These are phyloP conservation scores for Clarkia xantiana DNA, from an alignment of 345 rosid species.

Conservation along the genomic window DNA sequence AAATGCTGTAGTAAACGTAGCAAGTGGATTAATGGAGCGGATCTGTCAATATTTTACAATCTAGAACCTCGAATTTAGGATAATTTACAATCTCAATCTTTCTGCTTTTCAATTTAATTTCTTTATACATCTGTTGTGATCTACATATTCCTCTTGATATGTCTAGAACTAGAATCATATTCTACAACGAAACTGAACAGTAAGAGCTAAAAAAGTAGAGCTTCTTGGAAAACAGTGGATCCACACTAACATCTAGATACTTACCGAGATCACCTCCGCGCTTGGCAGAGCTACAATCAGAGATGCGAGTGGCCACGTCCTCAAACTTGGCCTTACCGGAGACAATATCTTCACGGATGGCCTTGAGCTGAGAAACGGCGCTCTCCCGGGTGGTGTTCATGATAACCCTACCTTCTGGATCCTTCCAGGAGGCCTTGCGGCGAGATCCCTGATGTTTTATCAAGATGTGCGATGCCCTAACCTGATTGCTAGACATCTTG, in stretches of 20 bases:
- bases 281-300: conserved; percentile 95
- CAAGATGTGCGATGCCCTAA: conserved; percentile 80
- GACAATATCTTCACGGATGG: conserved; percentile 60
- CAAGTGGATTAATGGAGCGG: no score
- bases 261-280: conserved; percentile 94
- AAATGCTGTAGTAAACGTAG: no score
- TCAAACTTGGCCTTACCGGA: conserved; percentile 78
- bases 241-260: conserved; percentile 2
- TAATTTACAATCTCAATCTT: no score
- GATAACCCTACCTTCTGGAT: conserved; percentile 79
- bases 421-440: conserved; percentile 92
- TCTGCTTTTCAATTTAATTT: no score
- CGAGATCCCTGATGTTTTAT: conserved; percentile 93
- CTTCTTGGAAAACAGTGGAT: no score
- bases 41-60: no score
- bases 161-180: no score
- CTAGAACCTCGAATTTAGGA: no score
- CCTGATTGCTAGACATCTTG: conserved; percentile 37
- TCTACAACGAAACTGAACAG: no score
- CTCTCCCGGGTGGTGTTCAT: conserved; percentile 46
- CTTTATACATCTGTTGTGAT: no score
- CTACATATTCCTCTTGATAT: no score
- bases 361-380: conserved; percentile 62
- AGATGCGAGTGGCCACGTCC: conserved; percentile 58
- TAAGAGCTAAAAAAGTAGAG: no score